Conservation (phyloP, 176 grass and related monocot species). For the Hyparrhenia diplandra region DNA sequence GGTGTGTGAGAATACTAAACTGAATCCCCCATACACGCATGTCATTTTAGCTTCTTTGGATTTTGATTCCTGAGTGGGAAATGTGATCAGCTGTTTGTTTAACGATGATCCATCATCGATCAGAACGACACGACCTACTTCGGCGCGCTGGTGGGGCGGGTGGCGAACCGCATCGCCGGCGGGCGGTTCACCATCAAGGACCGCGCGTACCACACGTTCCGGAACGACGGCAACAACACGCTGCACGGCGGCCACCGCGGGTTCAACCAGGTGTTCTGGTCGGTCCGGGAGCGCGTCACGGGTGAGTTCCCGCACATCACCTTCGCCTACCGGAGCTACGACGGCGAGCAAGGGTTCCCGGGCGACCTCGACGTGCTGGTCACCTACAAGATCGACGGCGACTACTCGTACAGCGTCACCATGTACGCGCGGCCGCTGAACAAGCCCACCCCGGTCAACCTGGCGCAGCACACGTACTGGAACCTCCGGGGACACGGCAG, state of each 20-base stretch:
- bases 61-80: no score
- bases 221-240: conserved; percentile 69
- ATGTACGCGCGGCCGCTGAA: conserved; percentile 62
- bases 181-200: conserved; percentile 52
- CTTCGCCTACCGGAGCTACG: conserved; percentile 75
- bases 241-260: conserved; percentile 90
- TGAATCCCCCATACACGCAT: neutral
- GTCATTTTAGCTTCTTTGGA: neutral
- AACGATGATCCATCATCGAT: no score
- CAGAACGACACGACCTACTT: conserved; percentile 81
- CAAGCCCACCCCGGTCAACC: conserved; percentile 69
- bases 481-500: conserved; percentile 68
- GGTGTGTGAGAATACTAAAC: conserved; percentile 32
- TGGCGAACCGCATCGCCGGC: conserved; percentile 82
- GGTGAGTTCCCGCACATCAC: conserved; percentile 89
- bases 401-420: conserved; percentile 55
- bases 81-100: no score
- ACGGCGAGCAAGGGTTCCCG: conserved; percentile 90
- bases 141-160: conserved; percentile 76
- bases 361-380: conserved; percentile 68
- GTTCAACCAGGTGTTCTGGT: conserved; percentile 83
- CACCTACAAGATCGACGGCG: conserved; percentile 82
- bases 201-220: conserved; percentile 43
- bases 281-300: conserved; percentile 49
- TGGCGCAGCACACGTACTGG: conserved; percentile 89